A percentile compares a stretch with the other conserved stretches of the same genome.
Conservation (phyloP, 1,284 basidiomycete genomes). For the Agroathelia rolfsii region DNA sequence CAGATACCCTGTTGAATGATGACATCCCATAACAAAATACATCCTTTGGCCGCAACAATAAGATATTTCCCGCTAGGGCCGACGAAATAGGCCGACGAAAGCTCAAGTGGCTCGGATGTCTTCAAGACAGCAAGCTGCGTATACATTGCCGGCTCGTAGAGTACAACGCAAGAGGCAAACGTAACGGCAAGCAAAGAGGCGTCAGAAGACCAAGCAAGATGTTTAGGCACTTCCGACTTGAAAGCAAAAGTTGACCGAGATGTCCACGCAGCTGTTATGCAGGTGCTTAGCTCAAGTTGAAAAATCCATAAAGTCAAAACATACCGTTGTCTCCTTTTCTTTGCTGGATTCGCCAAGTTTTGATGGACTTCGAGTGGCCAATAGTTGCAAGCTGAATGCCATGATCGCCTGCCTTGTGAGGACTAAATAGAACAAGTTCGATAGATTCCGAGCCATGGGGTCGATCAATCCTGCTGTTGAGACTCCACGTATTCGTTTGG, state of each 20-base stretch:
- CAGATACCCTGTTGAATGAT: conserved; percentile 62
- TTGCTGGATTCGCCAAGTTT: conserved; percentile 58
- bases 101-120: conserved; percentile 38
- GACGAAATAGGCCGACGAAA: conserved; percentile 49
- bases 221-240: conserved; percentile 53
- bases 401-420: conserved; percentile 23
- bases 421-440: conserved; percentile 63
- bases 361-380: conserved; percentile 60
- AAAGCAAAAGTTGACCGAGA: conserved; percentile 62
- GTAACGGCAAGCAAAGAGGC: conserved; percentile 78
- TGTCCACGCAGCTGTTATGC: conserved; percentile 65
- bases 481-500: conserved; percentile 52
- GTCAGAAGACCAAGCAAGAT: conserved; percentile 77
- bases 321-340: conserved; percentile 33
- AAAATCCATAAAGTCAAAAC: conserved; percentile 4
- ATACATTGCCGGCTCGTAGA: conserved; percentile 73
- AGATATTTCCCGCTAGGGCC: conserved; percentile 56
- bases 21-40: conserved; percentile 76
- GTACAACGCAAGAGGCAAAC: conserved; percentile 57
- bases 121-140: conserved; percentile 58
- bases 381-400: conserved; percentile 45
- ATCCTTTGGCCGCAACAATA: conserved; percentile 38
- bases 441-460: conserved; percentile 72
- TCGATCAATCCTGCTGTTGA: conserved; percentile 83
- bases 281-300: conserved; percentile 8